Evolutionary conservation across 495 filamentous ascomycete species (phyloP).

Genomic region (Tuber borchii): DNA sequence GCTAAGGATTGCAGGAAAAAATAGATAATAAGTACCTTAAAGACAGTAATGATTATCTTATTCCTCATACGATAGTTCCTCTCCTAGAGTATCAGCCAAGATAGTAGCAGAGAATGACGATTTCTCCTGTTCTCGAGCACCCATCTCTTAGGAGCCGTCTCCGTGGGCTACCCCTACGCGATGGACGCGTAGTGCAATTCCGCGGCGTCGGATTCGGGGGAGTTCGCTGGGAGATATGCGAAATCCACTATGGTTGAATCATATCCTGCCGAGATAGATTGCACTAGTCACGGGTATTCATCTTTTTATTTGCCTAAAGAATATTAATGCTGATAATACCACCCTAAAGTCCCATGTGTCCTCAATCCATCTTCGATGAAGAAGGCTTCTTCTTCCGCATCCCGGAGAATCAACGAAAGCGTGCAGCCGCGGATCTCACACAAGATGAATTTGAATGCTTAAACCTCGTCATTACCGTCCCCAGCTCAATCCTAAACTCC

Average conservation of each 20-base stretch:
- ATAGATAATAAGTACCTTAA: background rate
- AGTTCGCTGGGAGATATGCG: background rate
- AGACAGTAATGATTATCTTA: background rate
- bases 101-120: background rate
- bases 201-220: background rate
- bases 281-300: background rate
- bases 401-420: background rate
- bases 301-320: background rate
- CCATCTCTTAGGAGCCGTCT: background rate
- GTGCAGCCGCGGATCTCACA: background rate
- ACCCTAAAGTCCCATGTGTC: background rate
- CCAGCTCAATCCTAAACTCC: background rate
- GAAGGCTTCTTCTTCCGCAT: constrained; percentile 1
- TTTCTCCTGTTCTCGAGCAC: background rate
- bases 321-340: background rate
- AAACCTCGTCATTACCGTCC: background rate
- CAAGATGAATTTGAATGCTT: background rate
- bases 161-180: background rate
- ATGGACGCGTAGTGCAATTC: background rate
- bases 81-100: background rate
- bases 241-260: background rate
- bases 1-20: background rate
- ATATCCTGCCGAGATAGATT: background rate
- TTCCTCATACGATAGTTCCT: background rate
- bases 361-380: background rate